Evolutionary conservation across 371 early-diverging fungal species (phyloP).

Genomic region (Rhizopus microsporus): DNA sequence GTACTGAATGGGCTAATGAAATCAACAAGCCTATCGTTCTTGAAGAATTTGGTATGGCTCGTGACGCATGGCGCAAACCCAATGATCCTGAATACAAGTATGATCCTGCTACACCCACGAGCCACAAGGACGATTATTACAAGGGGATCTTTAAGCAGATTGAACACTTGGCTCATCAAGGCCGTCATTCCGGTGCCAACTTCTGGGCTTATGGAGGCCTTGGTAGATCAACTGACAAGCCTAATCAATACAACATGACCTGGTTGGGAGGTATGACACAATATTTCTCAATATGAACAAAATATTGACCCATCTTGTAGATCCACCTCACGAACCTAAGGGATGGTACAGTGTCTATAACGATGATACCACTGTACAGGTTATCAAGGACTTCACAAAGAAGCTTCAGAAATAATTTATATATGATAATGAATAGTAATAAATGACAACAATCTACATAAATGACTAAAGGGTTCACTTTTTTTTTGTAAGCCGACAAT

Average conservation of each 20-base stretch:
- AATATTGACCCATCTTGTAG: constrained; percentile 8
- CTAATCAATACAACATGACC: constrained; percentile 38
- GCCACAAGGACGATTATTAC: constrained; percentile 52
- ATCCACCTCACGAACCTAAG: constrained; percentile 49
- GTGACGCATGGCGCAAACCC: constrained; percentile 48
- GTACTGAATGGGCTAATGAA: constrained; percentile 40
- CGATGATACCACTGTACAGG: constrained; percentile 31
- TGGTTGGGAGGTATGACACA: constrained; percentile 41
- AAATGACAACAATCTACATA: neutral
- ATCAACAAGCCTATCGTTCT: constrained; percentile 55
- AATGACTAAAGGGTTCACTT: neutral
- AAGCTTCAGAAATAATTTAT: neutral
- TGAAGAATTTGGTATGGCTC: constrained; percentile 63
- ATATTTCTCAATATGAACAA: neutral
- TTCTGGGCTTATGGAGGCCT: constrained; percentile 53
- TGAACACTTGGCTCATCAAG: constrained; percentile 23
- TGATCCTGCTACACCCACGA: constrained; percentile 43
- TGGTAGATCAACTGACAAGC: constrained; percentile 38
- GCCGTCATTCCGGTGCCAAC: constrained; percentile 28
- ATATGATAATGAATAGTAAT: neutral
- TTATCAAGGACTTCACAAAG: constrained; percentile 19
- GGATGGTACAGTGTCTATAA: constrained; percentile 54
- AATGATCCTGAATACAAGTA: constrained; percentile 35
- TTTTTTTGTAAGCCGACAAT: neutral
- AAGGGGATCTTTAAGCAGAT: constrained; percentile 39